Evolutionary conservation across 2,329 filamentous ascomycete species (phyloP).

Genomic region (Ophiosphaerella herpotricha): DNA sequence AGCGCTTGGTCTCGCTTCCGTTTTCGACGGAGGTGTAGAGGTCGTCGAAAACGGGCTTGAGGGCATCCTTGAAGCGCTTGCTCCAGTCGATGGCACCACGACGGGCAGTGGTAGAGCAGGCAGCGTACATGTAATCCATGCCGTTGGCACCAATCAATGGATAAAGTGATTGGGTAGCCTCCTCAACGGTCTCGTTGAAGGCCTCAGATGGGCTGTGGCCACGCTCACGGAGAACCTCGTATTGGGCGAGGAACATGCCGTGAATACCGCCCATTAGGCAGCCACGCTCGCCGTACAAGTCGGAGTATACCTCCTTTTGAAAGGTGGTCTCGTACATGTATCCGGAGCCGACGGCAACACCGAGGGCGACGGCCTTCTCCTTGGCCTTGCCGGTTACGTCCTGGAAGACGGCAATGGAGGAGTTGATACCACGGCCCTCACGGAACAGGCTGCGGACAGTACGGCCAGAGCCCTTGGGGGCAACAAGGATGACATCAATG

Average conservation of each 20-base stretch:
- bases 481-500: constrained; percentile 99
- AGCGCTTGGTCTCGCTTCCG: constrained; percentile 93
- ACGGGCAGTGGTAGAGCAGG: constrained; percentile 97
- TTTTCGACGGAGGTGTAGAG: constrained; percentile 92
- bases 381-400: constrained; percentile 97
- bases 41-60: constrained; percentile 98
- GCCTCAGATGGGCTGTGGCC: constrained; percentile 97
- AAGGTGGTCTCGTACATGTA: constrained; percentile 99
- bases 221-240: constrained; percentile 98
- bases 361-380: constrained; percentile 96
- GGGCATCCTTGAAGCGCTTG: constrained; percentile 92
- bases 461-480: constrained; percentile 97
- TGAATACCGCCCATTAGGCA: constrained; percentile 99
- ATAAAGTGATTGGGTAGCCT: constrained; percentile 97
- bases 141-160: constrained; percentile 95
- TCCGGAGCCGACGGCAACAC: constrained; percentile 94
- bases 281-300: constrained; percentile 99
- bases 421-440: constrained; percentile 99
- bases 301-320: constrained; percentile 99
- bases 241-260: constrained; percentile 99
- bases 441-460: constrained; percentile 99
- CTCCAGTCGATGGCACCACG: constrained; percentile 99
- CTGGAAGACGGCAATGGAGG: constrained; percentile 96
- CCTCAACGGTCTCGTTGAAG: constrained; percentile 99
- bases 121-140: constrained; percentile 99